Conservation (phyloP, 2,329 filamentous ascomycete genomes). For the Cercospora sp. region DNA sequence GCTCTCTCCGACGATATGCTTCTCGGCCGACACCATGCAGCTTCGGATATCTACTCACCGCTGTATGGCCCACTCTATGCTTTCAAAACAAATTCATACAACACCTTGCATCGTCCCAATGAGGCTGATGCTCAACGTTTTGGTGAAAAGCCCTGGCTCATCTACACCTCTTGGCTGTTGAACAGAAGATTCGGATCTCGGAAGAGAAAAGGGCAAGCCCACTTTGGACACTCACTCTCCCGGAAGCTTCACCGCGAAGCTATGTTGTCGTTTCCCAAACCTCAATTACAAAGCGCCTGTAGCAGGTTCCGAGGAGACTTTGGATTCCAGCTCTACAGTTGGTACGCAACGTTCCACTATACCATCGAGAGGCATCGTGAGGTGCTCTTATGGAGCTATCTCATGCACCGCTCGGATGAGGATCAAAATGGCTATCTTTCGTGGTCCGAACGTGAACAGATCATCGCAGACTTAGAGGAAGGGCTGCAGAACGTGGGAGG, state of each 20-base stretch:
- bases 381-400: constrained; percentile 6
- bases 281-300: constrained; percentile 2
- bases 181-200: constrained; percentile 7
- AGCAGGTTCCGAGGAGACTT: constrained; percentile 10
- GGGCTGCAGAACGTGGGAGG: constrained; percentile 6
- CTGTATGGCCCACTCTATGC: constrained; percentile 5
- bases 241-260: constrained; percentile 3
- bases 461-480: constrained; percentile 6
- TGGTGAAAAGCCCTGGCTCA: constrained; percentile 12
- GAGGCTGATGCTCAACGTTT: constrained; percentile 11
- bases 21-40: constrained; percentile 3
- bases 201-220: constrained; percentile 10
- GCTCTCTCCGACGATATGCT: constrained; percentile 12
- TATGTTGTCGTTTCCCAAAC: constrained; percentile 6
- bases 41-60: constrained; percentile 9
- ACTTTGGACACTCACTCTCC: constrained; percentile 12
- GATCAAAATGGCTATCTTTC: constrained; percentile 11
- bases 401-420: constrained; percentile 5
- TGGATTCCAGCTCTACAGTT: constrained; percentile 12
- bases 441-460: constrained; percentile 4
- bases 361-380: constrained; percentile 12
- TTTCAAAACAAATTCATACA: constrained; percentile 11
- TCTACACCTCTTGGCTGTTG: constrained; percentile 12
- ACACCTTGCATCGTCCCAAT: constrained; percentile 6
- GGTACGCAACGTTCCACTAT: constrained; percentile 12